A percentile compares a stretch with the other conserved stretches of the same genome.
These are phyloP conservation scores for Isabelozyma pseudorhagii DNA, from an alignment of 805 yeast species.

Conservation along the genomic window DNA sequence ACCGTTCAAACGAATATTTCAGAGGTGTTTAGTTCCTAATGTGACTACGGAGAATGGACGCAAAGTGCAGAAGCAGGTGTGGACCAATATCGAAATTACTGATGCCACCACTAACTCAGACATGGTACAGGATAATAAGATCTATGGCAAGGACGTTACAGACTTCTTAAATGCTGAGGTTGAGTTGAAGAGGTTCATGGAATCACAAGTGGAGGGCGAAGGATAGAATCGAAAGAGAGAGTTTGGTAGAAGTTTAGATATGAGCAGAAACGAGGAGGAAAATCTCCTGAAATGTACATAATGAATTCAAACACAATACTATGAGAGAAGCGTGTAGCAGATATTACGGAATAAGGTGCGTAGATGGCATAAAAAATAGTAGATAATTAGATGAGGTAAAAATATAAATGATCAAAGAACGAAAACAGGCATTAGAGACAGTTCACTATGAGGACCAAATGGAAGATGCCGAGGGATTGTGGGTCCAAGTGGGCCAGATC, in stretches of 20 bases:
- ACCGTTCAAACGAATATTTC: slow-evolving; percentile 42
- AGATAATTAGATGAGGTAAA: too few species aligned
- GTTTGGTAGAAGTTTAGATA: neutral
- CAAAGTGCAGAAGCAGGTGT: slow-evolving; percentile 20
- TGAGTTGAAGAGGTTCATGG: slow-evolving; percentile 33
- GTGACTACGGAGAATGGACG: slow-evolving; percentile 20
- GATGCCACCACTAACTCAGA: slow-evolving; percentile 27
- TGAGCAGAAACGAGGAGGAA: neutral
- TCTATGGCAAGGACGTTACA: slow-evolving; percentile 23
- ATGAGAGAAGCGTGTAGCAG: too few species aligned
- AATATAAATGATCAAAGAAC: too few species aligned
- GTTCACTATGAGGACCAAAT: too few species aligned
- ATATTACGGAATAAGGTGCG: too few species aligned
- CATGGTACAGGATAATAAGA: slow-evolving; percentile 15
- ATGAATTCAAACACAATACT: too few species aligned
- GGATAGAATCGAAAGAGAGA: neutral
- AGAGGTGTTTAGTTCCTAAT: slow-evolving; percentile 31
- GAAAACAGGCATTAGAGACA: too few species aligned
- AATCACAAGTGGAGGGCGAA: slow-evolving; percentile 10
- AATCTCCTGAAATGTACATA: too few species aligned
- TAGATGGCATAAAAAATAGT: too few species aligned
- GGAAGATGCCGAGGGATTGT: too few species aligned
- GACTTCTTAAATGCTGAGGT: slow-evolving; percentile 37
- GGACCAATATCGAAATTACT: slow-evolving; percentile 41
- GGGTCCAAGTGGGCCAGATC: too few species aligned